phyloP scores from a whole-genome alignment of 257 asterid species.

The Lavandula angustifolia region DNA sequence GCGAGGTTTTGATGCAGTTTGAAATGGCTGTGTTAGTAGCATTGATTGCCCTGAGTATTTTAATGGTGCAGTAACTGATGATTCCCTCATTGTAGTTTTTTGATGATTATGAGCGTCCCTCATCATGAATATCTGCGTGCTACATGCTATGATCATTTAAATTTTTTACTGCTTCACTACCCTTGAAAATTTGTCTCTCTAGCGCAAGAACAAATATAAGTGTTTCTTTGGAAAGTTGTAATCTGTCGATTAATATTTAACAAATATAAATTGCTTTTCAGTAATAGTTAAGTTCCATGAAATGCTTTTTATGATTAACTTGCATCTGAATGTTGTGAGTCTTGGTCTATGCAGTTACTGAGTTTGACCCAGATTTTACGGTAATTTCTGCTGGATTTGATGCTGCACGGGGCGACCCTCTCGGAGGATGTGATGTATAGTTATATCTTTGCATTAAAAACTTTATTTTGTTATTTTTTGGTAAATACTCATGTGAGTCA shows the following conservation, averaged over 20 bases:
- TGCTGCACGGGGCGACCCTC: constrained; percentile 99
- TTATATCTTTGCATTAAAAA: constrained; percentile 15
- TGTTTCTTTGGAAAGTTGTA: background rate
- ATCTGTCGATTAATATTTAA: background rate
- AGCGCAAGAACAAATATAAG: background rate
- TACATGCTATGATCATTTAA: constrained; percentile 17
- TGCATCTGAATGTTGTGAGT: constrained; percentile 35
- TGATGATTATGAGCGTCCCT: constrained; percentile 22
- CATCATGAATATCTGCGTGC: background rate
- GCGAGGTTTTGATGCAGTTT: constrained; percentile 14
- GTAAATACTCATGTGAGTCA: background rate
- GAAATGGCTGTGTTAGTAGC: constrained; percentile 7
- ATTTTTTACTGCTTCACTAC: background rate
- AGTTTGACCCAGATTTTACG: constrained; percentile 85
- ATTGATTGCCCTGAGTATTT: constrained; percentile 13
- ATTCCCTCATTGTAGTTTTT: background rate
- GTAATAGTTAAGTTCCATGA: constrained; percentile 15
- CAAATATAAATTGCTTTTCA: background rate
- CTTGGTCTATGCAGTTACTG: constrained; percentile 66
- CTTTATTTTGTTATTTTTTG: constrained; percentile 3
- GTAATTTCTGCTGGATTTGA: constrained; percentile 99
- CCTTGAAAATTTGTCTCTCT: background rate
- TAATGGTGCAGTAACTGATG: constrained; percentile 10
- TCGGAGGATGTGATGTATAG: constrained; percentile 95
- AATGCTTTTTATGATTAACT: constrained; percentile 26